Base-by-base conservation (phyloP, 345 rosid species). In the Atalantia buxifolia region DNA sequence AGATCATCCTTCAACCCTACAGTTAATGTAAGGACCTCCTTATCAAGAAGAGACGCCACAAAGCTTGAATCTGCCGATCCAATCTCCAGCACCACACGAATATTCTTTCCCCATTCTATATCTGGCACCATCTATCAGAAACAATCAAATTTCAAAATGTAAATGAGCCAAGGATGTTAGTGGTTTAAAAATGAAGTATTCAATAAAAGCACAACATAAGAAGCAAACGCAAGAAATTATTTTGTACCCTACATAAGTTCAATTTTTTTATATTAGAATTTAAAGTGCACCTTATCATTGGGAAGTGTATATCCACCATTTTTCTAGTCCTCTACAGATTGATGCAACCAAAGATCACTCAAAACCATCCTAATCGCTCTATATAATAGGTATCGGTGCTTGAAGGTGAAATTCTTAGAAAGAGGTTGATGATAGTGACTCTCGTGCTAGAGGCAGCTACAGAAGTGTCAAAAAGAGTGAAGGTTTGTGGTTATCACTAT, bases 91-190 rank as follows among this genome's bases (percentile, higher is more conserved):
- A 95, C 92, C 74, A 93, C 84, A 79, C 92, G 97, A 53, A 92
- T 88, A 85, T 95, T 95, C 91, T 93, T 95, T 72, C 99, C 99
- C 99, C 99, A 95, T 88, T 93, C 97, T 76, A 95, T 92, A 81
- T 95, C 99, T 71, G 98, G 99, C 78, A 95, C 99, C 97, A 92
- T 93, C 99, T 95, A 88, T 77, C 77, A 88, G 82, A 82, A 78
- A 76, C 80, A 66, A 85, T 82, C 77, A 83, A 86, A 81, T 68
- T 79, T 67, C 68, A 81, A 82, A 62, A 72, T 64, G 75, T 76
- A 74, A 77, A 76, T 64, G 55, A 12, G 66, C 24, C 8, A 45
- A 69, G 18, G 56, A 60, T 50, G 55, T 61, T 13, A 14, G 13
- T 66, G 63, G 63, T 18, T 72, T 70, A 21, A 40, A 25, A 53